These are phyloP conservation scores for Flaveria trinervia DNA, from an alignment of 129 eudicot genomes.

Conservation along the genomic window DNA sequence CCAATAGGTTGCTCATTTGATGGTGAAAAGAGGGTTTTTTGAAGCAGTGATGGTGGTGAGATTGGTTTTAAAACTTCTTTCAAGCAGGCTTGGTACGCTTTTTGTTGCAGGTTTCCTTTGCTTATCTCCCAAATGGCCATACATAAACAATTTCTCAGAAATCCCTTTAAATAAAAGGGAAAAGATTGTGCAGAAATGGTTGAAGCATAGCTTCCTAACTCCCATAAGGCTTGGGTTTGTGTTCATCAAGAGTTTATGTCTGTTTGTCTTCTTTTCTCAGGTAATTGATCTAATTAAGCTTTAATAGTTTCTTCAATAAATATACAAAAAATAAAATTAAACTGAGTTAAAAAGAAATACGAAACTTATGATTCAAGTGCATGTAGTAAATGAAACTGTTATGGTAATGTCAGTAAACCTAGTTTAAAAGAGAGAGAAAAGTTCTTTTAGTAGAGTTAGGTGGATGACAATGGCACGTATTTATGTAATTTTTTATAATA, in stretches of 20 bases:
- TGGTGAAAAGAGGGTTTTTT: constrained; percentile 52
- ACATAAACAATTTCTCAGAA: constrained; percentile 48
- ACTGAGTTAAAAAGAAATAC: too few species aligned
- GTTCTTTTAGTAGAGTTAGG: too few species aligned
- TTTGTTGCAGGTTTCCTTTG: constrained; percentile 62
- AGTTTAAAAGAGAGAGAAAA: too few species aligned
- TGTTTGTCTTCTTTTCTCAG: constrained; percentile 62
- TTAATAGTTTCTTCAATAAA: too few species aligned
- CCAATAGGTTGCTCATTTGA: constrained; percentile 51
- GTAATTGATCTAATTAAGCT: constrained; percentile 24
- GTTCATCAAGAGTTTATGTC: constrained; percentile 58
- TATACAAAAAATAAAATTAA: too few species aligned
- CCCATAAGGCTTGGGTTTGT: constrained; percentile 69
- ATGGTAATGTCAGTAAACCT: too few species aligned
- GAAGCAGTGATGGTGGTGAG: constrained; percentile 59
- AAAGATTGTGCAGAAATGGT: constrained; percentile 63
- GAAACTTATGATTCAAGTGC: too few species aligned
- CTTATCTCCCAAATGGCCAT: constrained; percentile 60
- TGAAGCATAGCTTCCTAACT: constrained; percentile 46
- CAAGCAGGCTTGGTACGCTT: constrained; percentile 67
- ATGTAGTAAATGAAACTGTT: too few species aligned
- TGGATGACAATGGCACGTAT: too few species aligned
- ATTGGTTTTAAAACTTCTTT: constrained; percentile 44
- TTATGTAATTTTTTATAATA: too few species aligned
- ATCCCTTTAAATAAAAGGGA: constrained; percentile 64